Evolutionary conservation across 768 basidiomycete species (phyloP).

Genomic region (Mycena kentingensis): DNA sequence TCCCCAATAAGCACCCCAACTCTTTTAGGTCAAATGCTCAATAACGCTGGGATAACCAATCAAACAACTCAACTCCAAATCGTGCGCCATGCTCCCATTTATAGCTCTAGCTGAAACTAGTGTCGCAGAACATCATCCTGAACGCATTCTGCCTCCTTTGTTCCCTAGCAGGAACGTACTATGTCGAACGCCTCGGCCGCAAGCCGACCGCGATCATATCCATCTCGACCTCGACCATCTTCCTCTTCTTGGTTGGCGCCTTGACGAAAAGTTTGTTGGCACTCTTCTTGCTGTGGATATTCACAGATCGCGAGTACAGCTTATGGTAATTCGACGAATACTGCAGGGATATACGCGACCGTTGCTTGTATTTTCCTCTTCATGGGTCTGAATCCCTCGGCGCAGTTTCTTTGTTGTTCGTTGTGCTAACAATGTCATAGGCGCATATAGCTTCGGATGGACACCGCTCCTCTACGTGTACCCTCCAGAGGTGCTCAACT

Average conservation of each 20-base stretch:
- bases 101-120: not conserved
- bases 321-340: slow-evolving; percentile 26
- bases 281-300: not conserved
- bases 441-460: slow-evolving; percentile 27
- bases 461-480: slow-evolving; percentile 27
- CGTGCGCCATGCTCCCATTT: slow-evolving; percentile 8
- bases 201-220: slow-evolving; percentile 24
- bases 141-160: slow-evolving; percentile 27
- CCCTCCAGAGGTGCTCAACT: slow-evolving; percentile 26
- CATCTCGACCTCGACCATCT: slow-evolving; percentile 24
- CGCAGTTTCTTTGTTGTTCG: not conserved
- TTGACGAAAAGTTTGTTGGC: slow-evolving; percentile 24
- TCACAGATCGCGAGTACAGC: slow-evolving; percentile 6
- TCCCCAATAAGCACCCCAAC: not conserved
- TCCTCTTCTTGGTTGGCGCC: slow-evolving; percentile 26
- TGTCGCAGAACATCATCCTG: slow-evolving; percentile 25
- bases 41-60: slow-evolving; percentile 24
- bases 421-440: not conserved
- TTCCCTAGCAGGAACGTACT: slow-evolving; percentile 24
- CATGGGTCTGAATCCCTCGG: slow-evolving; percentile 2
- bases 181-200: slow-evolving; percentile 24
- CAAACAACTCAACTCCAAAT: slow-evolving; percentile 27
- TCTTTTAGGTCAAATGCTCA: slow-evolving; percentile 17
- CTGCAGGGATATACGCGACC: slow-evolving; percentile 24
- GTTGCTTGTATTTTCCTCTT: slow-evolving; percentile 28